Evolutionary conservation across 2,329 filamentous ascomycete species (phyloP), one percentile per base, ranked within the genome.

Genomic region (Penicillium digitatum): DNA sequence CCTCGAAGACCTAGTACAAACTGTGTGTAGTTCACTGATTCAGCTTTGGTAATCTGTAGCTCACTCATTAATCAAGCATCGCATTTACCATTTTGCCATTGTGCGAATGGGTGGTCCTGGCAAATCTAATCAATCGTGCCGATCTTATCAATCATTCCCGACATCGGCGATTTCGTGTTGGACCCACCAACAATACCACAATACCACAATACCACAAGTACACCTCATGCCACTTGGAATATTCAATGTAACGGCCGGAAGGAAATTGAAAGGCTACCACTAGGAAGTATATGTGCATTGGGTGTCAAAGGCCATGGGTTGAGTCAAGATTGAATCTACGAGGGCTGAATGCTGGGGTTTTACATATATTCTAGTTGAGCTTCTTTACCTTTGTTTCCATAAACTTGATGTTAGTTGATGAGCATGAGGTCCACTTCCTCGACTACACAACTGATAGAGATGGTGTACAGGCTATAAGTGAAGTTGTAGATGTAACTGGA

Each of bases 121-220:
- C 34, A 18, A 26, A 55, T 55, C 52, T 55, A 55, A 55, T 55
- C 52, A 55, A 55, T 52, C 53, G 29, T 45, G 46, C 24, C 50
- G 29, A 55, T 55, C 53, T 55, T 52, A 55, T 55, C 53, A 55
- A 55, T 55, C 52, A 38, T 35, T 32, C 32, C 53, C 53, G 53
- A 55, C 24, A 55, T 55, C 53, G 53, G 48, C 42, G 11, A n/a
- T 6, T 40, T 45, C 39, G 35, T 31, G 11, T 45, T 29, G 44
- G 32, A 14, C 26, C 40, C 52, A 55, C 40, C 4, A 20, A 16
- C 16, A 11, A 24, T 40, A 42, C 37, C 9, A n/a, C 5, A 31
- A 29, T 39, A 39, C 26, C 4, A 14, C 1, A 22, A 27, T 39
- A 39, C 18, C 14, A 37, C 3, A 26, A 6, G 6, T 26, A 44